A percentile compares a stretch with the other conserved stretches of the same genome.
These are phyloP conservation scores for Cucumis cinereus DNA, from an alignment of 306 rosid genomes.

Conservation along the genomic window DNA sequence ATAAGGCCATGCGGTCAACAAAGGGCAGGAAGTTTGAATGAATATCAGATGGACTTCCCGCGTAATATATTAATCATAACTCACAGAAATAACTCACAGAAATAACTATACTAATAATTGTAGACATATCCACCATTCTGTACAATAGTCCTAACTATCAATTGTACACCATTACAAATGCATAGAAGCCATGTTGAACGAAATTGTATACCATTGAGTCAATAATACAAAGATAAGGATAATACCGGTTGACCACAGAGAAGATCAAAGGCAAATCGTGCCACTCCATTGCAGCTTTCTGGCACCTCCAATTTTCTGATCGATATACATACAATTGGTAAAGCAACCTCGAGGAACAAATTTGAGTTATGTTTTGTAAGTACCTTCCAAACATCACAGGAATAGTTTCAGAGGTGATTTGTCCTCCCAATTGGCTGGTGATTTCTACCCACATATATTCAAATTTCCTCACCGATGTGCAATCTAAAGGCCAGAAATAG, in stretches of 20 bases:
- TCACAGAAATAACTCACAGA: neutral
- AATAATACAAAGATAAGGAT: constrained; percentile 16
- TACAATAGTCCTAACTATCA: neutral
- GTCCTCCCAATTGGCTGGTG: constrained; percentile 40
- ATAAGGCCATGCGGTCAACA: neutral
- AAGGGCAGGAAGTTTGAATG: neutral
- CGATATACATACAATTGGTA: constrained; percentile 7
- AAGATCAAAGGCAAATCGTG: constrained; percentile 73
- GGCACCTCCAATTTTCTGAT: constrained; percentile 69
- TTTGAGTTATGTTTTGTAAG: constrained; percentile 9
- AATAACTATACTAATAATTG: neutral
- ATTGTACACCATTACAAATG: neutral
- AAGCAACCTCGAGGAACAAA: constrained; percentile 3
- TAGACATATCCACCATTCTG: neutral
- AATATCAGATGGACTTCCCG: neutral
- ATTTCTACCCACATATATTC: constrained; percentile 67
- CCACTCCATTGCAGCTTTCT: constrained; percentile 74
- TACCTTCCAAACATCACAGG: constrained; percentile 97
- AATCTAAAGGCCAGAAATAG: constrained; percentile 66
- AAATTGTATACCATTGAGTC: neutral
- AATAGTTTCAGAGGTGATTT: constrained; percentile 34
- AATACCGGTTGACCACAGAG: constrained; percentile 86
- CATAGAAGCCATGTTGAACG: neutral
- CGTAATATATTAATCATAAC: neutral
- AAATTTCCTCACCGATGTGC: constrained; percentile 32